Percentiles rank a stretch among this genome's conserved stretches.
phyloP scores from a whole-genome alignment of 352 stramenopile species.

The Aphanomyces cochlioides region DNA sequence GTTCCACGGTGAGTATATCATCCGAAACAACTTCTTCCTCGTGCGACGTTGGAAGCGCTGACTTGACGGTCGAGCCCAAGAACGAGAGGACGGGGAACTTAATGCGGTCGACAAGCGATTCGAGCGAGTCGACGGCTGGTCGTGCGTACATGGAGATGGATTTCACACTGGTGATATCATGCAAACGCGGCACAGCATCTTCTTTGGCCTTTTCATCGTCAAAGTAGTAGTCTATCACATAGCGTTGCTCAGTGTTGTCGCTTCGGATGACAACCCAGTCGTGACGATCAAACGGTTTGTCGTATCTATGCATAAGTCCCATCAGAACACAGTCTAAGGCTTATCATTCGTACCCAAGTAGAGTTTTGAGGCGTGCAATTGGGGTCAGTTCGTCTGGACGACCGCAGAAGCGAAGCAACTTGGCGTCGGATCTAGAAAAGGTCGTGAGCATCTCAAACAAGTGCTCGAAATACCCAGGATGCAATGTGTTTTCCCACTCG shows the following conservation, averaged over 20 bases:
- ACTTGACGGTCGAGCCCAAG: slow-evolving; percentile 47
- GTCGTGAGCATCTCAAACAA: background rate
- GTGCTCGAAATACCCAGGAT: slow-evolving; percentile 44
- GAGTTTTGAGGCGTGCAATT: slow-evolving; percentile 90
- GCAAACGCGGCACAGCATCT: slow-evolving; percentile 78
- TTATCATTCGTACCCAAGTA: slow-evolving; percentile 49
- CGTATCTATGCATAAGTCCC: slow-evolving; percentile 34
- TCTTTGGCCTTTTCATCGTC: slow-evolving; percentile 78
- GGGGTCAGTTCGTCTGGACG: slow-evolving; percentile 94
- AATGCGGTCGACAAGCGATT: slow-evolving; percentile 67
- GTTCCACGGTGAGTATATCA: slow-evolving; percentile 51
- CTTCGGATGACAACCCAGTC: slow-evolving; percentile 57
- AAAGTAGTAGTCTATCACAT: slow-evolving; percentile 99
- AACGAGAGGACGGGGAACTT: slow-evolving; percentile 66
- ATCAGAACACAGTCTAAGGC: background rate
- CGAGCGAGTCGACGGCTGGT: slow-evolving; percentile 76
- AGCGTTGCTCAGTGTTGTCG: slow-evolving; percentile 75
- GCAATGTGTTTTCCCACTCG: slow-evolving; percentile 94
- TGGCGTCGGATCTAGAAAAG: slow-evolving; percentile 48
- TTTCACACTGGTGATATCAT: slow-evolving; percentile 80
- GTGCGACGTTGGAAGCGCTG: slow-evolving; percentile 50
- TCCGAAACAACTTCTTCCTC: slow-evolving; percentile 49
- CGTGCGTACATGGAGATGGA: slow-evolving; percentile 87
- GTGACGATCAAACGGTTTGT: slow-evolving; percentile 93
- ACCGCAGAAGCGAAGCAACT: slow-evolving; percentile 96